Base-by-base conservation (phyloP, 768 basidiomycete genomes). In the Peribolospora kevripleyi region DNA sequence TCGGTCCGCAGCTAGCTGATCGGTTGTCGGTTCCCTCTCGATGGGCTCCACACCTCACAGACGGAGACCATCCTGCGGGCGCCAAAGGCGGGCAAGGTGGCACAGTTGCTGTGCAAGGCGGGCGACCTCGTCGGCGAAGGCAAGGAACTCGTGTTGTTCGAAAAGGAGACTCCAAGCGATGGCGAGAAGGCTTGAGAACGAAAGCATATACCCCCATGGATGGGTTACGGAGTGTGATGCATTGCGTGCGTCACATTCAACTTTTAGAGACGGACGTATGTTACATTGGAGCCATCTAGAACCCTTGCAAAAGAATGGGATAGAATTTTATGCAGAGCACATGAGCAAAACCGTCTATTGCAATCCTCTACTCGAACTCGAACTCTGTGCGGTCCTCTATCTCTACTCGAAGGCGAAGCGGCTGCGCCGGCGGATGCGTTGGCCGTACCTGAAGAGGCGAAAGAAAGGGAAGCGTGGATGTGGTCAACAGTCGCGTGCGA, bases 121-220 rank as follows among this genome's bases (percentile, higher is more conserved):
- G 88, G 88, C 3, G 82, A 88, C 67, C 85, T 88, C 78, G 86
- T 91, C 0, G 81, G 84, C 60, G 86, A 91, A 64, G 84, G 85
- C 4, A 71, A 72, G 65, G 80, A 85, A 62, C 65, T 88, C 53
- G 77, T 87, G 7, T 75, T 78, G 43, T 58, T 65, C 14, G 62
- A 59, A 10, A 54, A 55, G 36, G 38, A 54, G 25, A 46, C 10
- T 14, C 9, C 46, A 2, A 14, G 9, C 46, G 46, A 14, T 9
- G 46, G 46, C 47, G 55, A n/a, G 50, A 57, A 25, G 25, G 25
- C 25, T 25, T 25, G 25, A 25, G 25, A 25, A 25, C 25, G 25
- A 25, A 25, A 25, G 25, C 25, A 25, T 25, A 25, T 25, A 25
- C 25, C 25, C 25, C 25, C 14, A 57, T 41, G 36, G 48, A 53